phyloP scores from a whole-genome alignment of 202 grass and related monocot species.

The Hordeum pubiflorum region DNA sequence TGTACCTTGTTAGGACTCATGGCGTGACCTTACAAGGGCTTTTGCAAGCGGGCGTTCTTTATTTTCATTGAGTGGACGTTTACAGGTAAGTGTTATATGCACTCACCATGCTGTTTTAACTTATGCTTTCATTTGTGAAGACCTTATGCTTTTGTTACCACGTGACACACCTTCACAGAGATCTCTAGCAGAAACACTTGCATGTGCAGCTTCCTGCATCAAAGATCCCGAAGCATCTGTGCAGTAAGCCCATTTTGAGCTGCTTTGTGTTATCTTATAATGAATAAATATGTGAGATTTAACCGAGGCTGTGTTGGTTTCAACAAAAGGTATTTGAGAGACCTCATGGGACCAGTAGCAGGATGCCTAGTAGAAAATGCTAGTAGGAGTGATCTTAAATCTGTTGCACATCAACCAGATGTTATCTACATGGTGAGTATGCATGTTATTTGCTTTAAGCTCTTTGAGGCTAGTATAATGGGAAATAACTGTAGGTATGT shows the following conservation, averaged over 20 bases:
- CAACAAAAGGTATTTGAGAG: conserved; percentile 75
- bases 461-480: conserved; percentile 29
- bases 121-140: conserved; percentile 9
- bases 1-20: conserved; percentile 59
- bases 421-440: conserved; percentile 70
- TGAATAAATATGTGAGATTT: conserved; percentile 22
- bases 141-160: conserved; percentile 27
- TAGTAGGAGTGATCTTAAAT: conserved; percentile 76
- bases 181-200: conserved; percentile 94
- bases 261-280: conserved; percentile 29
- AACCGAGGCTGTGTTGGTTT: conserved; percentile 20
- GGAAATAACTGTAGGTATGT: conserved; percentile 56
- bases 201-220: conserved; percentile 76
- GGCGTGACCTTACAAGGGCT: conserved; percentile 88
- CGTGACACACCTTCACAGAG: conserved; percentile 41
- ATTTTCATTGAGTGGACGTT: conserved; percentile 78
- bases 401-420: conserved; percentile 85
- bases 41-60: conserved; percentile 83
- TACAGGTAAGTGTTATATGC: conserved; percentile 57
- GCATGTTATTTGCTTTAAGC: conserved; percentile 31
- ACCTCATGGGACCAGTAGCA: conserved; percentile 89
- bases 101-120: conserved; percentile 2
- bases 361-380: conserved; percentile 77
- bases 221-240: conserved; percentile 84
- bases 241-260: conserved; percentile 60